Evolutionary conservation across 768 basidiomycete genomes (phyloP), one percentile per base, ranked within the genome.

Genomic region (Lentinula lateritia): DNA sequence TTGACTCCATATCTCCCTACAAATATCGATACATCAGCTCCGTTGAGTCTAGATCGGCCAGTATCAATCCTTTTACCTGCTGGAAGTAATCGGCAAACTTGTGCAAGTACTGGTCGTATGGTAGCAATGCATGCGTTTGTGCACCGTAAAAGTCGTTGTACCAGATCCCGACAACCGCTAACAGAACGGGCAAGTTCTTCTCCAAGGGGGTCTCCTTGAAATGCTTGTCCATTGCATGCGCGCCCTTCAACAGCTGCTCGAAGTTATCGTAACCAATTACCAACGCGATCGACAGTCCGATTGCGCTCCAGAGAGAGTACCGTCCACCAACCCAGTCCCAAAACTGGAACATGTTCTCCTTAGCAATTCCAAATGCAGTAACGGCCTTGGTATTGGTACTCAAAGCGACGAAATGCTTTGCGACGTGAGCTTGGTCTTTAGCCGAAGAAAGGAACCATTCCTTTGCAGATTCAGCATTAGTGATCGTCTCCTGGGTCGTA

Each of bases 31-130:
- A 56, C 38, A 15, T 56, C 39, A 56, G 55, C 13, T 23, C 15
- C 12, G 23, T 2, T n/a, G 15, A 34, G 16, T 45, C 1, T 15
- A 28, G 6, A 32, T 43, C 12, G 16, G 18, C 32, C 5, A 59
- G 5, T 16, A 38, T 28, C 23, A 63, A 63, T 50, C 2, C 9
- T 48, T 66, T 46, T 61, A 80, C 84, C 75, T 98, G 97, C 75
- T 98, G 97, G 92, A 99, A 99, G 81, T 98, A 98, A 75, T 99
- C 97, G 41, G 97, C 96, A 68, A 99, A 99, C 75, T 96, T 97
- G 83, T 98, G 93, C 65, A 99, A 79, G 77, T 99, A 99, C 74
- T 99, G 97, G 76, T 99, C 97, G 71, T 99, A 99, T 0, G 97
- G 97, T 46, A 99, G 82, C 45, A 99, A 82, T 2, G 90, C 93